Conservation (phyloP, 306 rosid genomes). For the Ammopiptanthus mongolicus region DNA sequence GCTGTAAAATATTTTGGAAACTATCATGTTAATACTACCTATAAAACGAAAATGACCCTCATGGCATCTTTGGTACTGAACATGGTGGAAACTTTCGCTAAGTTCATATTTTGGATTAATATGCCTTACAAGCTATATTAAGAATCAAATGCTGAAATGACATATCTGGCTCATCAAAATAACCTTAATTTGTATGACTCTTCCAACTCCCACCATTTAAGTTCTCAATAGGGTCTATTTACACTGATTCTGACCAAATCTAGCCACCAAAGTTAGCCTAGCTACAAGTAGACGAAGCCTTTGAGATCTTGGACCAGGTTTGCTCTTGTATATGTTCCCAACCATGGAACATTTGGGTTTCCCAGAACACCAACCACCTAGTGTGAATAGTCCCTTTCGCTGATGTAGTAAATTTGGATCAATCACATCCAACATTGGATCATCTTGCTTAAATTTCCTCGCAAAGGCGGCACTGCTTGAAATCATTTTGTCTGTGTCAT, state of each 20-base stretch:
- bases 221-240: slow-evolving; percentile 35
- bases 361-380: slow-evolving; percentile 79
- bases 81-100: neutral
- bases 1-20: neutral
- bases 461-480: slow-evolving; percentile 64
- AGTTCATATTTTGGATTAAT: neutral
- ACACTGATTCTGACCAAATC: slow-evolving; percentile 51
- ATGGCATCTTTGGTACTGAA: slow-evolving; percentile 5
- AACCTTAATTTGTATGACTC: neutral
- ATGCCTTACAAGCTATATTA: neutral
- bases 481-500: slow-evolving; percentile 60
- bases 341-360: slow-evolving; percentile 55
- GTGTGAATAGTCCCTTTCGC: slow-evolving; percentile 47
- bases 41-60: neutral
- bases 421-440: slow-evolving; percentile 56
- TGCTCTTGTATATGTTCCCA: slow-evolving; percentile 48
- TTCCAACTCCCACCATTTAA: slow-evolving; percentile 14
- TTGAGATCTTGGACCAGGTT: slow-evolving; percentile 61
- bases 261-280: slow-evolving; percentile 34
- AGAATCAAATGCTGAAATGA: neutral
- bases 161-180: neutral
- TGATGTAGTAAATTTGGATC: slow-evolving; percentile 46
- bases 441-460: slow-evolving; percentile 55
- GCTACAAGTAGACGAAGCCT: slow-evolving; percentile 55
- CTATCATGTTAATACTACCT: neutral